Evolutionary conservation across 352 stramenopile species (phyloP).

Genomic region (Globisporangium rhizosaccharum): DNA sequence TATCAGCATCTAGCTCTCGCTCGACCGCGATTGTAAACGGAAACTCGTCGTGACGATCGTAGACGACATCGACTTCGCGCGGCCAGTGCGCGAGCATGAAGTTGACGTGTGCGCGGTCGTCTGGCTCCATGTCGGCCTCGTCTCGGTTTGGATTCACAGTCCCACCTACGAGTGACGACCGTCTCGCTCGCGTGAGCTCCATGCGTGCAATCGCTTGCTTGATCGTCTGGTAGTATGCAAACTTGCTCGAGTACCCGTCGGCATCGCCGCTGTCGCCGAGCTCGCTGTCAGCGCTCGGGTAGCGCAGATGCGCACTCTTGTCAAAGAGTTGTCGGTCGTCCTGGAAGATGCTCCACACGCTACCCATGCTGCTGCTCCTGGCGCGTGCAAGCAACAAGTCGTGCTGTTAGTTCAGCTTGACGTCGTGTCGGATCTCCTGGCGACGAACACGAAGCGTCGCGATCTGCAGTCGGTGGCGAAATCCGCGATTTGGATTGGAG

Average conservation of each 20-base stretch:
- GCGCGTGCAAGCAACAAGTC: neutral
- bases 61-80: conserved; percentile 33
- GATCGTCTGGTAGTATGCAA: conserved; percentile 29
- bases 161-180: neutral
- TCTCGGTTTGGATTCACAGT: too few species aligned
- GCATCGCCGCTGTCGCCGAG: neutral
- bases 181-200: conserved; percentile 18
- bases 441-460: neutral
- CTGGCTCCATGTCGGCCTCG: too few species aligned
- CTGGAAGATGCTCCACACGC: conserved; percentile 24
- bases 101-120: conserved; percentile 18
- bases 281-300: neutral
- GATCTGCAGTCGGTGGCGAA: neutral
- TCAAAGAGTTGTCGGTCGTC: conserved; percentile 22
- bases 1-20: conserved; percentile 23
- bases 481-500: neutral
- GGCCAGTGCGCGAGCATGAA: conserved; percentile 49
- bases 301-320: conserved; percentile 22
- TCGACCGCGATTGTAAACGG: conserved; percentile 27
- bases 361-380: conserved; percentile 18
- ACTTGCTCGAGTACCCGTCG: conserved; percentile 14
- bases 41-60: conserved; percentile 32
- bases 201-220: conserved; percentile 29
- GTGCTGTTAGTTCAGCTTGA: neutral
- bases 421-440: too few species aligned